Conservation (phyloP, 2,329 filamentous ascomycete species). For the Fusarium sp. region DNA sequence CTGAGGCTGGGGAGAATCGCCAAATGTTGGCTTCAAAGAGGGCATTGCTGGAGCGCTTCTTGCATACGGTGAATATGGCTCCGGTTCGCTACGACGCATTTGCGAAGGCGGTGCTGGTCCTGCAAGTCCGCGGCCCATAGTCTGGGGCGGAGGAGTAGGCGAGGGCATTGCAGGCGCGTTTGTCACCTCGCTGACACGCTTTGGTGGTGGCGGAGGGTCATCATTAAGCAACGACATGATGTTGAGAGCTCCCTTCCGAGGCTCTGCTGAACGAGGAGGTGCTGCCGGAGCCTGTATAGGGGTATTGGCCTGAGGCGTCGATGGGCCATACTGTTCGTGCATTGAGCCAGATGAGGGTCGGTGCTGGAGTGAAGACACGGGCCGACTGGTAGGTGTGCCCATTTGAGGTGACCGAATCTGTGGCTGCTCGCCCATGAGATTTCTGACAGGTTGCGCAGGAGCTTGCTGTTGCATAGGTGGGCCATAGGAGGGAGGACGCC, state of each 20-base stretch:
- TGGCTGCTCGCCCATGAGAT: slow-evolving; percentile 52
- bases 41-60: slow-evolving; percentile 60
- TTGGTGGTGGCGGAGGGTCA: slow-evolving; percentile 61
- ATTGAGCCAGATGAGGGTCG: slow-evolving; percentile 45
- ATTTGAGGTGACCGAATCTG: slow-evolving; percentile 52
- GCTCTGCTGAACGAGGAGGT: slow-evolving; percentile 55
- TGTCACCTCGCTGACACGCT: slow-evolving; percentile 61
- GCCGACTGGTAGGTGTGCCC: slow-evolving; percentile 50
- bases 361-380: slow-evolving; percentile 52
- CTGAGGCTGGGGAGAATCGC: slow-evolving; percentile 61
- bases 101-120: slow-evolving; percentile 52
- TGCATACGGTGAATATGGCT: slow-evolving; percentile 59
- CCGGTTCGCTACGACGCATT: slow-evolving; percentile 58
- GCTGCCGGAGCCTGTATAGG: slow-evolving; percentile 50
- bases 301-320: slow-evolving; percentile 43
- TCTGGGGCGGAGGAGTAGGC: slow-evolving; percentile 60
- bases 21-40: slow-evolving; percentile 62
- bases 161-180: slow-evolving; percentile 53
- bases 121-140: slow-evolving; percentile 54
- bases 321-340: slow-evolving; percentile 46
- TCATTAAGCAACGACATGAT: slow-evolving; percentile 71
- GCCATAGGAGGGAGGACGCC: slow-evolving; percentile 51
- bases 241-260: slow-evolving; percentile 68
- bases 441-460: slow-evolving; percentile 52
- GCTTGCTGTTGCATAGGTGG: slow-evolving; percentile 48